A percentile compares a stretch with the other conserved stretches of the same genome.
phyloP scores from a whole-genome alignment of 768 basidiomycete species.

The Ramaria rubella region DNA sequence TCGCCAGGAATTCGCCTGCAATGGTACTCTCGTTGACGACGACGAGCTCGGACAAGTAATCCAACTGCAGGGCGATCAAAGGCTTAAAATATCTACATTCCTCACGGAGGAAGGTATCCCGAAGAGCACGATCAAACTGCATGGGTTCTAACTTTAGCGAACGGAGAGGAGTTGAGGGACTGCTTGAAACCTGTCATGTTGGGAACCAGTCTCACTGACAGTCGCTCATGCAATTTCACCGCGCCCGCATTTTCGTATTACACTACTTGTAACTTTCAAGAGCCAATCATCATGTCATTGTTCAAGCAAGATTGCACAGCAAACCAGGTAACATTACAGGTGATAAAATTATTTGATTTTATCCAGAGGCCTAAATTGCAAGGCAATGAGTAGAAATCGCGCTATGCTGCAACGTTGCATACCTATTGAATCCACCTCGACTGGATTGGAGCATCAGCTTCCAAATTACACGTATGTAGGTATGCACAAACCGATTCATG shows the following conservation, averaged over 20 bases:
- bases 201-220: not conserved
- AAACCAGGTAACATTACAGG: not conserved
- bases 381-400: constrained; percentile 16
- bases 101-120: constrained; percentile 77
- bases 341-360: constrained; percentile 72
- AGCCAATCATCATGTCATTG: not conserved
- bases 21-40: constrained; percentile 93
- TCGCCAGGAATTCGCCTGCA: constrained; percentile 90
- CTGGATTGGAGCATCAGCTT: constrained; percentile 31
- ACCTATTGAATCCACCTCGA: constrained; percentile 84
- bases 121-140: constrained; percentile 74
- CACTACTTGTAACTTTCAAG: constrained; percentile 3
- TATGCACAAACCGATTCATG: constrained; percentile 77
- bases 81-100: constrained; percentile 84
- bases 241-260: not conserved
- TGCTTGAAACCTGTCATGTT: not conserved
- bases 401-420: constrained; percentile 10
- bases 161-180: constrained; percentile 7
- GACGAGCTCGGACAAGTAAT: constrained; percentile 95
- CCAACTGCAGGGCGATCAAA: constrained; percentile 97
- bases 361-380: constrained; percentile 69
- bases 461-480: not conserved
- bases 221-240: not conserved
- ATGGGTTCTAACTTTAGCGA: constrained; percentile 63
- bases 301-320: not conserved